Conservation (phyloP, 768 basidiomycete genomes). For the Mycena amicta region DNA sequence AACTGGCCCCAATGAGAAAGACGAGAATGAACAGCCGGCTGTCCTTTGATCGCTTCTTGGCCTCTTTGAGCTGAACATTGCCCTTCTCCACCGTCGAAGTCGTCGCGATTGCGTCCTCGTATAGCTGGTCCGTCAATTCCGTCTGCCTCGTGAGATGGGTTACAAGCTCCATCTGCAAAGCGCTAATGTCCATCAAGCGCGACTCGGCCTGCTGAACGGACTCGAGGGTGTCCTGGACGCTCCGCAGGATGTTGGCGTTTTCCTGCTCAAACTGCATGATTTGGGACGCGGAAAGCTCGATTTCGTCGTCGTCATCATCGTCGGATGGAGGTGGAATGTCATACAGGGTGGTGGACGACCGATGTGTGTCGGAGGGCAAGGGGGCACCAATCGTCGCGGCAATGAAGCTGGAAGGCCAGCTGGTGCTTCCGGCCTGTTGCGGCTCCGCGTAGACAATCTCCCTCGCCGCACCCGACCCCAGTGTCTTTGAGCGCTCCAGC, state of each 20-base stretch:
- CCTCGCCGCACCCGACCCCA: constrained; percentile 78
- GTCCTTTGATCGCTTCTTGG: constrained; percentile 83
- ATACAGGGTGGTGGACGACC: constrained; percentile 26
- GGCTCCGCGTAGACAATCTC: constrained; percentile 53
- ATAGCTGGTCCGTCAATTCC: constrained; percentile 90
- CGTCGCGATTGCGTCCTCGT: constrained; percentile 90
- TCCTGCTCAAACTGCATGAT: constrained; percentile 93
- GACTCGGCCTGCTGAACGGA: constrained; percentile 92
- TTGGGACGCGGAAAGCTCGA: constrained; percentile 83
- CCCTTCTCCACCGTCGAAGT: constrained; percentile 87
- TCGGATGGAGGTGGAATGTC: constrained; percentile 35
- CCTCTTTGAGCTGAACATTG: constrained; percentile 88
- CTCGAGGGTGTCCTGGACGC: constrained; percentile 83
- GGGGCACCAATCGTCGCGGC: constrained; percentile 61
- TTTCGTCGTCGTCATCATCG: constrained; percentile 76
- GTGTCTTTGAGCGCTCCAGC: constrained; percentile 77
- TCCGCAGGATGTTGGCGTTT: constrained; percentile 82
- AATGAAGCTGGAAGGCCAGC: constrained; percentile 65
- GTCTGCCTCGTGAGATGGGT: constrained; percentile 86
- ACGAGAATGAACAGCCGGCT: constrained; percentile 87
- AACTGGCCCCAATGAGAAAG: constrained; percentile 89
- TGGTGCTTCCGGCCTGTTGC: constrained; percentile 35
- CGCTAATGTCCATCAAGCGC: constrained; percentile 88
- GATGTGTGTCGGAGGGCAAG: constrained; percentile 32
- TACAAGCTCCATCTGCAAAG: constrained; percentile 90